These are phyloP conservation scores for Escovopsis sp. DNA, from an alignment of 2,329 filamentous ascomycete genomes.

Conservation along the genomic window DNA sequence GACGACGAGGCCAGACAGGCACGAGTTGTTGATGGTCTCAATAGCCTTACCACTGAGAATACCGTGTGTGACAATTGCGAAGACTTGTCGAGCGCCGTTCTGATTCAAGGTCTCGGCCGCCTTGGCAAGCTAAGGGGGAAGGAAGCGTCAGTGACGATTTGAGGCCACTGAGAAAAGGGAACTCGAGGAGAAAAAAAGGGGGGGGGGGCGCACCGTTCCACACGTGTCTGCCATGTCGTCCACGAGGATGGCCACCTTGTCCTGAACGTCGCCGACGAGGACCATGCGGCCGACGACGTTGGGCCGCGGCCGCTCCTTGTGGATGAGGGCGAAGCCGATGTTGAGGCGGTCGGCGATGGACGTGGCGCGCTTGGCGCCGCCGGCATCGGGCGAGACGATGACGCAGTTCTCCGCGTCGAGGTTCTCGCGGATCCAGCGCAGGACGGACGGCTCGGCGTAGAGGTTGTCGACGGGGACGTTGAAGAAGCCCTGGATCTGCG, in stretches of 20 bases:
- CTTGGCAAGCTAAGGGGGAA: slow-evolving; percentile 40
- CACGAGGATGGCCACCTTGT: slow-evolving; percentile 87
- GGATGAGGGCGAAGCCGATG: slow-evolving; percentile 82
- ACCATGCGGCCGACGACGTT: slow-evolving; percentile 87
- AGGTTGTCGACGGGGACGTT: slow-evolving; percentile 65
- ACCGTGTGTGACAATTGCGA: slow-evolving; percentile 90
- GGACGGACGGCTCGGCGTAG: slow-evolving; percentile 83
- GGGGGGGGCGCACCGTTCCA: slow-evolving; percentile 40
- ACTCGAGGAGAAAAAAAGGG: too few species aligned
- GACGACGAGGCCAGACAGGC: slow-evolving; percentile 65
- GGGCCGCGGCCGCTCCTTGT: slow-evolving; percentile 78
- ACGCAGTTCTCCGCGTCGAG: slow-evolving; percentile 69
- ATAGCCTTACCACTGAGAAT: slow-evolving; percentile 83
- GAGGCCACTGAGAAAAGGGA: background rate
- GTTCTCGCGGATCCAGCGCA: slow-evolving; percentile 85
- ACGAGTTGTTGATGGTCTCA: slow-evolving; percentile 67
- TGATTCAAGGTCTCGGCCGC: slow-evolving; percentile 79
- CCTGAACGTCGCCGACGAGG: slow-evolving; percentile 84
- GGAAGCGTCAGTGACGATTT: background rate
- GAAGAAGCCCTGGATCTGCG: slow-evolving; percentile 93
- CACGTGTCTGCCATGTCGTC: slow-evolving; percentile 98
- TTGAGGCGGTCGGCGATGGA: slow-evolving; percentile 87
- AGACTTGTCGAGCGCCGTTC: slow-evolving; percentile 74
- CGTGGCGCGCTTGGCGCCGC: slow-evolving; percentile 86
- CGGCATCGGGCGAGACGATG: slow-evolving; percentile 89